A percentile compares a stretch with the other conserved stretches of the same genome.
These are phyloP conservation scores for Agaricales sp. DNA, from an alignment of 1,284 basidiomycete species.

Conservation along the genomic window DNA sequence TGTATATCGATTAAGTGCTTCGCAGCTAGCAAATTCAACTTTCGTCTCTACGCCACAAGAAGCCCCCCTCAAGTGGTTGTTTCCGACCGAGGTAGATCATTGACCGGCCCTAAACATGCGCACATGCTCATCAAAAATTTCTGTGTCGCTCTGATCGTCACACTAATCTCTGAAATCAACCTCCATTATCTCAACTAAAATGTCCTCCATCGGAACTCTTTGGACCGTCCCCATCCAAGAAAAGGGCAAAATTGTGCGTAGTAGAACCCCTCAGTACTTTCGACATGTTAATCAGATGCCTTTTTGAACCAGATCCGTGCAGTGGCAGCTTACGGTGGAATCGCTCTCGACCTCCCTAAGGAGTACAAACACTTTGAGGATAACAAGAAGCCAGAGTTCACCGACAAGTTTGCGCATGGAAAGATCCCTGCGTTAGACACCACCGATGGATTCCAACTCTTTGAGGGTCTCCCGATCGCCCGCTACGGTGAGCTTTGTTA, in stretches of 20 bases:
- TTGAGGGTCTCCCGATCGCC: slow-evolving; percentile 76
- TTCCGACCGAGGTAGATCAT: background rate
- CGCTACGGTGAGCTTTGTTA: slow-evolving; percentile 72
- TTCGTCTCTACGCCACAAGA: no score
- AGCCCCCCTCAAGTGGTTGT: no score
- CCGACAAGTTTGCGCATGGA: slow-evolving; percentile 73
- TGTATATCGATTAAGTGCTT: no score
- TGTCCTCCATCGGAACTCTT: slow-evolving; percentile 52
- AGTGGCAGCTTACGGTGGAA: slow-evolving; percentile 60
- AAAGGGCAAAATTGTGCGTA: slow-evolving; percentile 42
- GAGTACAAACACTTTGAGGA: slow-evolving; percentile 57
- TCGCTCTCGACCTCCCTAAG: slow-evolving; percentile 52
- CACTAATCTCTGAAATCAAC: background rate
- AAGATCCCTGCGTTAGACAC: slow-evolving; percentile 81
- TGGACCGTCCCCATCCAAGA: slow-evolving; percentile 35
- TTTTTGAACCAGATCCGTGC: slow-evolving; percentile 47
- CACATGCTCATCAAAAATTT: background rate
- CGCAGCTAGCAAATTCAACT: no score
- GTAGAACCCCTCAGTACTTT: slow-evolving; percentile 1
- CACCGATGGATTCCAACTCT: slow-evolving; percentile 71
- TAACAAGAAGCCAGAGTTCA: slow-evolving; percentile 73
- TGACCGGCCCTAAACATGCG: background rate
- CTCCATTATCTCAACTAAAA: slow-evolving; percentile 20
- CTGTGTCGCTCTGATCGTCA: background rate
- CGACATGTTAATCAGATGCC: slow-evolving; percentile 5